Base-by-base conservation (phyloP, 2,329 filamentous ascomycete species). In the Hypomyces perniciosus region DNA sequence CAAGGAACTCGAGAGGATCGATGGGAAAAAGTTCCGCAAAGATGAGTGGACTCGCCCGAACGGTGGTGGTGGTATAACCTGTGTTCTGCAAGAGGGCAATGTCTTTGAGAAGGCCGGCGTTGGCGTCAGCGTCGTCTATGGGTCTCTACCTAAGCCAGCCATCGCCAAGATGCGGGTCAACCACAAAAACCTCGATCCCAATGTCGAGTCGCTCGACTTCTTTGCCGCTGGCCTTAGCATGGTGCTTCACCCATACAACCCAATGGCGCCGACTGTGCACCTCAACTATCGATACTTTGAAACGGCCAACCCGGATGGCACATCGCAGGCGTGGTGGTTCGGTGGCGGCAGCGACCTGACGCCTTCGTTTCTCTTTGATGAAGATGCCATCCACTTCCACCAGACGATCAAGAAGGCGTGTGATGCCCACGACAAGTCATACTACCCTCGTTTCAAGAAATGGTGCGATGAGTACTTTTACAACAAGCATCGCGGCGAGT, bases 211-310 rank as follows among this genome's bases (percentile, higher is more conserved):
- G 40, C 76, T 99, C 54, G 88, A 91, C 62, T 99, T 97, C 79
- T 99, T 97, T 68, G 93, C 92, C 20, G 88, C 92, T 1, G 93
- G 93, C 5, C 76, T 99, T 48, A 96, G 90, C 64, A 79, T 99
- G 68, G 92, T 99, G 28, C 76, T 97, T 47, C 93, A 99, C 68
- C 93, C 93, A 2, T 79, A 83, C 61, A 99, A 99, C 71, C 93
- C 93, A 44, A 95, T 96, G 86, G 92, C 92, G 6, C 93, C 93
- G 0, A 99, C 93, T 0, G 93, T 99, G 13, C 93, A 99, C 69
- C 79, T 99, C 60, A 99, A 99, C 76, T 97, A 97, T 76, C 84
- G 93, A 51, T 99, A 99, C 72, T 99, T 99, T 65, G 93, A 99
- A 75, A 99, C 93, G 1, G 87, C 88, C 54, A 87, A 92, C 61